Conservation (phyloP, 441 rosid species). For the Erodium moschatum region DNA sequence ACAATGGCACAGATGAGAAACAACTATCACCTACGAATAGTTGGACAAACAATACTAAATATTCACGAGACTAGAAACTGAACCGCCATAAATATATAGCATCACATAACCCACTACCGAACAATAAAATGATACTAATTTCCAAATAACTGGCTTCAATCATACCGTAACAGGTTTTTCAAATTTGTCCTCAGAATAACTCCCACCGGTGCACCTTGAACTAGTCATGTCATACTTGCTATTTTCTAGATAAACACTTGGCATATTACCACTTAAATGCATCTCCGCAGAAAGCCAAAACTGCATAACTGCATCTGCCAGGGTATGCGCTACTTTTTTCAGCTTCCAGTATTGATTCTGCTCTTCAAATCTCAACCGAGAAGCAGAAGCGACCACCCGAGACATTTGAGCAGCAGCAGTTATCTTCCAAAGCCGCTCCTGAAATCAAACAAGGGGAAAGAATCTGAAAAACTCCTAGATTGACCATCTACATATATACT, state of each 20-base stretch:
- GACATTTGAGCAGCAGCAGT: constrained; percentile 92
- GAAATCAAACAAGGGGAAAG: constrained; percentile 19
- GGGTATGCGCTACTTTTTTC: constrained; percentile 52
- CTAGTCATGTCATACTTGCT: constrained; percentile 30
- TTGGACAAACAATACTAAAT: background rate
- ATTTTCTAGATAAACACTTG: constrained; percentile 28
- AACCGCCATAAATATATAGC: background rate
- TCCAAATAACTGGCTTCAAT: constrained; percentile 16
- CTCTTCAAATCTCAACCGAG: constrained; percentile 51
- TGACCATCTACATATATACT: constrained; percentile 10
- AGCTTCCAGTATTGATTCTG: constrained; percentile 43
- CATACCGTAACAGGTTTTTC: constrained; percentile 37
- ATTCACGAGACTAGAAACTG: background rate
- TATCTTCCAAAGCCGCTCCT: constrained; percentile 99
- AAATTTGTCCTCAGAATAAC: constrained; percentile 38
- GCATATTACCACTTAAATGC: constrained; percentile 26
- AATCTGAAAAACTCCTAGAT: constrained; percentile 9
- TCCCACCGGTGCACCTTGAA: constrained; percentile 24
- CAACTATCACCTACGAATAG: background rate
- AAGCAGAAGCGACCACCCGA: constrained; percentile 56
- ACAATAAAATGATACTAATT: background rate
- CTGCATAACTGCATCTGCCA: constrained; percentile 77
- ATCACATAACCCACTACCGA: background rate
- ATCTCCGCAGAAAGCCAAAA: constrained; percentile 77
- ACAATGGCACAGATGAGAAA: background rate